Evolutionary conservation across 139 green algal species (phyloP), one percentile per base, ranked within the genome.

Genomic region (Chlamydomonas sphaeroides): DNA sequence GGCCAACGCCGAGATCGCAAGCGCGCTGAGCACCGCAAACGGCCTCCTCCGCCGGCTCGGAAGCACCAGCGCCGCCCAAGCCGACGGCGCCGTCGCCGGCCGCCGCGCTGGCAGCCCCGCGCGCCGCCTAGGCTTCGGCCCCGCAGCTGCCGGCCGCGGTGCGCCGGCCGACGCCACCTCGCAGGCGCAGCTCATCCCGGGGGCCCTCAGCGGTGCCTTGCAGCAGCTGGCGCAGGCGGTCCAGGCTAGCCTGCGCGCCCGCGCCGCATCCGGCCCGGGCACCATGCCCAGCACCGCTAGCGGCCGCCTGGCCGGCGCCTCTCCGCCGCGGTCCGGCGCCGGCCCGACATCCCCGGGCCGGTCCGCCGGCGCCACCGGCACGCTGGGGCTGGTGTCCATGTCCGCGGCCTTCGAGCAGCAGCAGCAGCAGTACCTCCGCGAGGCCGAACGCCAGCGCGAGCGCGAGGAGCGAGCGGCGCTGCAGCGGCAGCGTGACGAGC

Each of bases 11-110:
- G 56, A 87, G 48, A 78, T 90, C 2, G 78, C 82, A 5, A 48
- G 71, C 35, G 81, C 86, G 1, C 18, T 86, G 5, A 78, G 81
- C 48, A 71, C 72, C 23, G 82, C 86, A 15, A 83, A 83, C 74
- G 42, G 49, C 56, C 23, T 87, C 23, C 56, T 87, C 56, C 36
- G 76, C 25, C 78, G 78, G 2, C 66, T 87, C 7, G 63, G 51
- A 39, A 53, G 5, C 56, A 73, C n/a, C 39, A 61, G 59, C 57
- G 15, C 14, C 28, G 5, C 38, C 0, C n/a, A 11, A 5, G 18
- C 33, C 59, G 45, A 57, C 23, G 59, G n/a, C 18, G 2, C 18
- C 33, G 26, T 48, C n/a, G 41, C 20, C 28, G 38, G 28, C 38
- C 53, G 32, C 38, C 36, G 72, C 11, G 30, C 56, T 28, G 53